phyloP scores from a whole-genome alignment of 2,329 filamentous ascomycete species.

The Colletotrichum tamarilloi region DNA sequence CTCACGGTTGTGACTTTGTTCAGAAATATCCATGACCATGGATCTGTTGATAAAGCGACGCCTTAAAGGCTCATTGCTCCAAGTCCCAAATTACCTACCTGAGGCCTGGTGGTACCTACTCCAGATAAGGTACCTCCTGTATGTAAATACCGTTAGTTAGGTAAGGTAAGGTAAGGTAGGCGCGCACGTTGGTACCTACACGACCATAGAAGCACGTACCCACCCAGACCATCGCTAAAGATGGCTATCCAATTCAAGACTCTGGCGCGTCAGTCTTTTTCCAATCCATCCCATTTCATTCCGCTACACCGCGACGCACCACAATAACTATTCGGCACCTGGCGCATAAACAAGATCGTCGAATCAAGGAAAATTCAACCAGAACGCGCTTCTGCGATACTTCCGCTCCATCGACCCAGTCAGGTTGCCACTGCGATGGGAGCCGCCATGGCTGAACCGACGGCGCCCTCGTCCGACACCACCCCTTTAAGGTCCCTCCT shows the following conservation, averaged over 20 bases:
- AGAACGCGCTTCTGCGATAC: not conserved
- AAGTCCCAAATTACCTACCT: too few relatives aligned
- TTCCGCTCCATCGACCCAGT: not conserved
- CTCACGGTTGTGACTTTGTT: too few relatives aligned
- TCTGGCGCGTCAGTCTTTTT: not conserved
- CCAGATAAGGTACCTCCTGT: too few relatives aligned
- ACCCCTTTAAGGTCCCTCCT: slow-evolving; percentile 51
- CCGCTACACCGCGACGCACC: not conserved
- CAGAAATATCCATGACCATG: too few relatives aligned
- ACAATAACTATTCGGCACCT: not conserved
- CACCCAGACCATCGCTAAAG: not conserved
- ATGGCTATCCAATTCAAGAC: not conserved
- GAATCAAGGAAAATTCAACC: not conserved
- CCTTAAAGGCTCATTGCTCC: too few relatives aligned
- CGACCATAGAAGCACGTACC: not conserved
- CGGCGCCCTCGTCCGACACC: slow-evolving; percentile 34
- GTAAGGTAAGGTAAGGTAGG: not conserved
- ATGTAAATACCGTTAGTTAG: too few relatives aligned
- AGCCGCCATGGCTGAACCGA: slow-evolving; percentile 42
- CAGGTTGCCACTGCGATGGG: slow-evolving; percentile 38
- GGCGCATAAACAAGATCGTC: not conserved
- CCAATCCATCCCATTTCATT: not conserved
- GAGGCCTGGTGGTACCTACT: too few relatives aligned
- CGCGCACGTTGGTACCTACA: not conserved
- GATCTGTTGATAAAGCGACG: too few relatives aligned